Conservation (phyloP, 2,329 filamentous ascomycete genomes). For the Colletotrichum simmondsii region DNA sequence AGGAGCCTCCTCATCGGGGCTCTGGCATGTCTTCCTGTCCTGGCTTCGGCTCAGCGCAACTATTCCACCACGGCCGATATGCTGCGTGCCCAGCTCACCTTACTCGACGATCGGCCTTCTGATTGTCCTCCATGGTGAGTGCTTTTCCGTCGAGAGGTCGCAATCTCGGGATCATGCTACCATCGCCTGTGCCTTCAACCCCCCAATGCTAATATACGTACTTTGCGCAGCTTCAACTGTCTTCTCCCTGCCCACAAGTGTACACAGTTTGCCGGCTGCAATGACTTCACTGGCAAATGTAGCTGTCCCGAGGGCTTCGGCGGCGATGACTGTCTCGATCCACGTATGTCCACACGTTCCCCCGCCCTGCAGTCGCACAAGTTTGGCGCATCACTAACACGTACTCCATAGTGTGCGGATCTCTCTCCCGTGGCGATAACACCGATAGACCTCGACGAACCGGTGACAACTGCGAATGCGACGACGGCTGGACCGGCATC, state of each 20-base stretch:
- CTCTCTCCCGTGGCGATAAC: conserved; percentile 82
- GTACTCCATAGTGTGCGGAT: conserved; percentile 76
- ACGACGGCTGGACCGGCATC: conserved; percentile 94
- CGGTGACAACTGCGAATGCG: conserved; percentile 78
- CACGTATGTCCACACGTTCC: conserved; percentile 60
- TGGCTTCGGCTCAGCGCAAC: conserved; percentile 58
- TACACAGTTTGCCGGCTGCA: conserved; percentile 90
- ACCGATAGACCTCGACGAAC: conserved; percentile 82
- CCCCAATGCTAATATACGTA: conserved; percentile 36
- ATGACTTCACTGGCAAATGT: conserved; percentile 91
- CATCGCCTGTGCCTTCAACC: not conserved
- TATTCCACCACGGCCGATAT: conserved; percentile 67
- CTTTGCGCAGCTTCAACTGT: conserved; percentile 87
- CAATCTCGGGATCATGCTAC: not conserved
- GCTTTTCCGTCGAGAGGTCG: conserved; percentile 30
- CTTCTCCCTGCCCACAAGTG: conserved; percentile 92
- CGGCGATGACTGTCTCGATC: conserved; percentile 90
- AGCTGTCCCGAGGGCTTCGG: conserved; percentile 92
- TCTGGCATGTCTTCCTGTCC: conserved; percentile 52
- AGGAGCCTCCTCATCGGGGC: conserved; percentile 52
- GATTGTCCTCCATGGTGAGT: conserved; percentile 82
- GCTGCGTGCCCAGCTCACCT: conserved; percentile 73
- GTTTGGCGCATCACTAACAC: conserved; percentile 29
- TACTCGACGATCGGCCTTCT: conserved; percentile 78
- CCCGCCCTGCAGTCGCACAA: not conserved